Evolutionary conservation across 306 rosid species (phyloP).

Genomic region (Vachellia collinsii): DNA sequence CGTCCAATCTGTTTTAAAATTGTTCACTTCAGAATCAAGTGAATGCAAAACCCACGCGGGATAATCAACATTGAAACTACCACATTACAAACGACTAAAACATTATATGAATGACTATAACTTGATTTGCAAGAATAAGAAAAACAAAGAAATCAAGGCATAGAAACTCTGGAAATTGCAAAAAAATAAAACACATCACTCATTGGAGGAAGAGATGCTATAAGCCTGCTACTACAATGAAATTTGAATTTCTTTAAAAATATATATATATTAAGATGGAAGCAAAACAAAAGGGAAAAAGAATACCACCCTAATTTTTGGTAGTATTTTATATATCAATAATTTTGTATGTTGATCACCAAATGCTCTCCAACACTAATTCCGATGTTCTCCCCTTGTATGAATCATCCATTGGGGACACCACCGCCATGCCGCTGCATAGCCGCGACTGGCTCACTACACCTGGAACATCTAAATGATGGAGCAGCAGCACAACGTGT

Average conservation of each 20-base stretch:
- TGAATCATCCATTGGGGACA: constrained; percentile 45
- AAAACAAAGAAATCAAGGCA: no score
- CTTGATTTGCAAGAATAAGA: background rate
- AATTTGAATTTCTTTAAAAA: constrained; percentile 31
- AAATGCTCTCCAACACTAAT: constrained; percentile 34
- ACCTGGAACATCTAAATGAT: constrained; percentile 88
- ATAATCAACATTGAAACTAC: background rate
- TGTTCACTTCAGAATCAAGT: no score
- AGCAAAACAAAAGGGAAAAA: constrained; percentile 21
- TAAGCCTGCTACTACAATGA: constrained; percentile 30
- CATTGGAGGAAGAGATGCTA: constrained; percentile 27
- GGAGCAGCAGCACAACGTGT: constrained; percentile 89
- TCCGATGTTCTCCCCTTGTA: constrained; percentile 26
- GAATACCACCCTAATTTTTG: constrained; percentile 50
- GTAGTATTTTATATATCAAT: constrained; percentile 43
- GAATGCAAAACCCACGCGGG: background rate
- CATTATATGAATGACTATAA: background rate
- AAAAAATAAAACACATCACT: constrained; percentile 37
- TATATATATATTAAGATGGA: constrained; percentile 33
- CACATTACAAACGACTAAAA: background rate
- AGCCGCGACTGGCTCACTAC: constrained; percentile 83
- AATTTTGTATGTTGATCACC: constrained; percentile 40
- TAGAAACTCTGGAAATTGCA: constrained; percentile 29
- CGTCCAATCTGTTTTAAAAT: no score
- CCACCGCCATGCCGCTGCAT: constrained; percentile 76